These are phyloP conservation scores for Xylaria intraflava DNA, from an alignment of 495 filamentous ascomycete genomes.

Conservation along the genomic window DNA sequence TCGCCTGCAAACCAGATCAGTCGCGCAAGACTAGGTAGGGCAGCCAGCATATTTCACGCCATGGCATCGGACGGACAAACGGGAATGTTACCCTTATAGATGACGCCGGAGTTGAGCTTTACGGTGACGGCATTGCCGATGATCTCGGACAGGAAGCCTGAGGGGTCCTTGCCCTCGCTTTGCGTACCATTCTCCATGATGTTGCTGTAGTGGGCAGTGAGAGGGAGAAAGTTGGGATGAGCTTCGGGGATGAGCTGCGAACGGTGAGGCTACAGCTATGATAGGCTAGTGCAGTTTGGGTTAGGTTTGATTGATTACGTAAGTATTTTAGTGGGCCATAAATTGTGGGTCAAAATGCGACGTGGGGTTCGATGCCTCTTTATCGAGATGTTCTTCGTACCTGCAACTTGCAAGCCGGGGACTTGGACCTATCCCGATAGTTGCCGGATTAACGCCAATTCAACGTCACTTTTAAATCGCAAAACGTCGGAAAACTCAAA, in stretches of 20 bases:
- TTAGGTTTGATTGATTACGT: neutral
- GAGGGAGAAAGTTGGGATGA: neutral
- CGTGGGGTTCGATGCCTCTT: constrained; percentile 1
- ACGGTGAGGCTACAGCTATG: neutral
- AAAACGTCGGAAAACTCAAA: too few relatives aligned
- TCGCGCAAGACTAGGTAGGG: neutral
- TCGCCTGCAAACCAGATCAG: constrained; percentile 52
- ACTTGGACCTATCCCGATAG: too few relatives aligned
- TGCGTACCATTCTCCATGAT: constrained; percentile 70
- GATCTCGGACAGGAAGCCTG: constrained; percentile 83
- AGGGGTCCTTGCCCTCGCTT: constrained; percentile 76
- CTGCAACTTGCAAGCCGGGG: too few relatives aligned
- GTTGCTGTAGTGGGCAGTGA: neutral
- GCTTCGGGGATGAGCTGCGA: constrained; percentile 1
- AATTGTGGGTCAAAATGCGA: neutral
- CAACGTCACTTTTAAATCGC: neutral
- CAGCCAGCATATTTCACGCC: neutral
- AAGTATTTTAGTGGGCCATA: neutral
- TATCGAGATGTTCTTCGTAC: too few relatives aligned
- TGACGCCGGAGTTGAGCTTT: constrained; percentile 90
- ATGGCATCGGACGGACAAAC: neutral
- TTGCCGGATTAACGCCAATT: constrained; percentile 6
- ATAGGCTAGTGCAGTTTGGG: neutral
- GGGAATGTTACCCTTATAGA: constrained; percentile 71
- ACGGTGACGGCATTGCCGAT: constrained; percentile 88